phyloP scores from a whole-genome alignment of 2,329 filamentous ascomycete genomes.

The Biscogniauxia mediterranea region DNA sequence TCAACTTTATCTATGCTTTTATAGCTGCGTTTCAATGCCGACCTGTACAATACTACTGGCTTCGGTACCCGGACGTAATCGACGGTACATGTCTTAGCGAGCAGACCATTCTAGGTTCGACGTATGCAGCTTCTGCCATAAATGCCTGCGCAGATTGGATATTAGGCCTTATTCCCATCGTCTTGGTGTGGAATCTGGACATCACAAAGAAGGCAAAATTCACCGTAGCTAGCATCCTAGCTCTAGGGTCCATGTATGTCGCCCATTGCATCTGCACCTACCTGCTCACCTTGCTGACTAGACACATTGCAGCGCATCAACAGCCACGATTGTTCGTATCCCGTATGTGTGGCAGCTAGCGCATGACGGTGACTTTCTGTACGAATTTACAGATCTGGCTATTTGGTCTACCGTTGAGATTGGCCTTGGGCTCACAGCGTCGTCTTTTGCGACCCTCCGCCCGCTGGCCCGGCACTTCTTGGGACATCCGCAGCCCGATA shows the following conservation, averaged over 20 bases:
- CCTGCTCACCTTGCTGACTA: neutral
- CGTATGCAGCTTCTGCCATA: conserved; percentile 36
- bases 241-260: conserved; percentile 39
- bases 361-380: conserved; percentile 37
- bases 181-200: conserved; percentile 36
- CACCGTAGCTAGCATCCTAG: conserved; percentile 31
- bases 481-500: neutral
- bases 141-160: conserved; percentile 36
- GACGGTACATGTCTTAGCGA: conserved; percentile 34
- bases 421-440: conserved; percentile 39
- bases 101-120: conserved; percentile 30
- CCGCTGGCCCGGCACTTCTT: conserved; percentile 32
- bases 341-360: conserved; percentile 40
- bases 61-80: conserved; percentile 28
- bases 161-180: conserved; percentile 37
- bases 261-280: neutral
- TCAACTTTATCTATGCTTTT: conserved; percentile 36
- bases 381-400: conserved; percentile 40
- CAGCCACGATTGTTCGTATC: conserved; percentile 43
- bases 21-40: conserved; percentile 39
- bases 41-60: conserved; percentile 40
- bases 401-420: conserved; percentile 46
- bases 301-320: conserved; percentile 32
- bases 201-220: conserved; percentile 36
- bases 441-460: conserved; percentile 37